These are phyloP conservation scores for Ganoderma lucidum DNA, from an alignment of 1,284 basidiomycete genomes.

Conservation along the genomic window DNA sequence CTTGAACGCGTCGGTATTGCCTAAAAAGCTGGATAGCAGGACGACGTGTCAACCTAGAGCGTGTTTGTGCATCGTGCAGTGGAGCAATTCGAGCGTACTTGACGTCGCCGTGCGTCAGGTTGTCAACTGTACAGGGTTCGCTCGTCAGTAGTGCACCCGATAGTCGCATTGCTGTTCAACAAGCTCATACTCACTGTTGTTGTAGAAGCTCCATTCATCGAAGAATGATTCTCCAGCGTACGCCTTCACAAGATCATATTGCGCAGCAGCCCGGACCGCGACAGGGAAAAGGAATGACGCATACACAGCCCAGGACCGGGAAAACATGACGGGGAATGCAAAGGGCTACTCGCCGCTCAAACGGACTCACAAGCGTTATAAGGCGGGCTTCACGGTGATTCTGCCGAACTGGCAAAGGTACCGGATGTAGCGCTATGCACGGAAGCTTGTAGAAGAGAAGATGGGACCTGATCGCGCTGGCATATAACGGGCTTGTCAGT, in stretches of 20 bases:
- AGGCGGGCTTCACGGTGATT: conserved; percentile 25
- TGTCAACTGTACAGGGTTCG: conserved; percentile 56
- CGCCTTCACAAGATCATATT: conserved; percentile 45
- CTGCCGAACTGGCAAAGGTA: conserved; percentile 20
- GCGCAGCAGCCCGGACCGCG: conserved; percentile 29
- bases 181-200: conserved; percentile 40
- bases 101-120: conserved; percentile 76
- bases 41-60: conserved; percentile 4
- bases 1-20: conserved; percentile 54
- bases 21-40: conserved; percentile 56
- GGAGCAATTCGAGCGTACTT: conserved; percentile 45
- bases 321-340: conserved; percentile 27
- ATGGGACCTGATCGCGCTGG: conserved; percentile 17
- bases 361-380: conserved; percentile 27
- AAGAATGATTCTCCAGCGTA: conserved; percentile 49
- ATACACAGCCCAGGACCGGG: conserved; percentile 19
- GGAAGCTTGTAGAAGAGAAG: conserved; percentile 12
- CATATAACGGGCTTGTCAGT: conserved; percentile 24
- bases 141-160: conserved; percentile 2
- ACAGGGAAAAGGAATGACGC: conserved; percentile 29
- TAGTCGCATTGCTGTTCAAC: not conserved
- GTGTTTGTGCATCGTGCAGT: conserved; percentile 7
- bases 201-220: conserved; percentile 50
- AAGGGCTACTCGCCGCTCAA: conserved; percentile 7
- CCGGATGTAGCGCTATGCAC: conserved; percentile 7